phyloP scores from a whole-genome alignment of 2,329 filamentous ascomycete genomes.

The Calonectria fujianensis region DNA sequence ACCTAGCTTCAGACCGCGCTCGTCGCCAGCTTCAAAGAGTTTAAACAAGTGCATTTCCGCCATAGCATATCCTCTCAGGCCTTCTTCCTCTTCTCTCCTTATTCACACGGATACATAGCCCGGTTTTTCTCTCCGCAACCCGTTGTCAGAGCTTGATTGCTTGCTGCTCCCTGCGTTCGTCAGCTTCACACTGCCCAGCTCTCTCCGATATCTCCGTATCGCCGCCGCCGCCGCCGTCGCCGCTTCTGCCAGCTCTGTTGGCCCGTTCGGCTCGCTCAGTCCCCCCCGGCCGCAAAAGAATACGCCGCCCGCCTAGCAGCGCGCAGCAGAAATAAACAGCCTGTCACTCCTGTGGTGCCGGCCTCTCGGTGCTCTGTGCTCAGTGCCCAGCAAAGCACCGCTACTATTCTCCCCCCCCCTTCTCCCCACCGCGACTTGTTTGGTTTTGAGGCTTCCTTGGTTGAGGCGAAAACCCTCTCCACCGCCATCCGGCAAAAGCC shows the following conservation, averaged over 20 bases:
- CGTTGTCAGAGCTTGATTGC: conserved; percentile 12
- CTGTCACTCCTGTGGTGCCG: conserved; percentile 28
- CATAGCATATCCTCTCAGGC: background rate
- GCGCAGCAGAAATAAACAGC: conserved; percentile 26
- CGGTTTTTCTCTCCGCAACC: background rate
- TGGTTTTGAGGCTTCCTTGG: conserved; percentile 32
- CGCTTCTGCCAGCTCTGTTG: conserved; percentile 31
- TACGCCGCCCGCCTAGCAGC: conserved; percentile 30
- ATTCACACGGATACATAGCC: conserved; percentile 9
- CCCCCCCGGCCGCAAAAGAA: conserved; percentile 33
- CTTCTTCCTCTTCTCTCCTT: conserved; percentile 2
- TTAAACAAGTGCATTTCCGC: conserved; percentile 18
- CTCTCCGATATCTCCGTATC: conserved; percentile 46
- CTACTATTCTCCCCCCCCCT: conserved; percentile 10
- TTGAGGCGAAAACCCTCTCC: conserved; percentile 32
- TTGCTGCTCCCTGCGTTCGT: conserved; percentile 17
- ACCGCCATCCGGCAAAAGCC: conserved; percentile 36
- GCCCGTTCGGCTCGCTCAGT: conserved; percentile 35
- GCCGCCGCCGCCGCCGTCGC: conserved; percentile 34
- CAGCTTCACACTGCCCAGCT: conserved; percentile 30
- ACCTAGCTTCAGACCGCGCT: conserved; percentile 23
- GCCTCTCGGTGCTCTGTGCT: conserved; percentile 21
- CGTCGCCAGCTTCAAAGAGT: conserved; percentile 32
- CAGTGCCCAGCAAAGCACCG: conserved; percentile 6
- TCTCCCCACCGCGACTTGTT: conserved; percentile 22